Evolutionary conservation across 768 basidiomycete genomes (phyloP).

Genomic region (Ramaria rubella): DNA sequence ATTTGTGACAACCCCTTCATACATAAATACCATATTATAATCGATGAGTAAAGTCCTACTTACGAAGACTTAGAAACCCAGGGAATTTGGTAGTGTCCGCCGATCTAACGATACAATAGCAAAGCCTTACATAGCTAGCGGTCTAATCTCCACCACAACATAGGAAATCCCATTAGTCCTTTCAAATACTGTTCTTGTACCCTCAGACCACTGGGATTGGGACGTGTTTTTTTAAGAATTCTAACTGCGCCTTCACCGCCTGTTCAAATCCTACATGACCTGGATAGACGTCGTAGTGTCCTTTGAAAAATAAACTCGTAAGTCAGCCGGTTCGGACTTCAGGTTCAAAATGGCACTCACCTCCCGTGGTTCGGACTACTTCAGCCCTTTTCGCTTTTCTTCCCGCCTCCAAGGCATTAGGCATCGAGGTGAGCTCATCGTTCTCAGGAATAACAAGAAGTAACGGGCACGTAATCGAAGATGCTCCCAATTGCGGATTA

Average conservation of each 20-base stretch:
- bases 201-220: not conserved
- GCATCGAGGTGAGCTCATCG: conserved; percentile 17
- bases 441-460: conserved; percentile 17
- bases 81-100: too few species aligned
- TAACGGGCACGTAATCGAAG: conserved; percentile 17
- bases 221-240: conserved; percentile 20
- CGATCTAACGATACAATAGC: too few species aligned
- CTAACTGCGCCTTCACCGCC: conserved; percentile 19
- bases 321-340: not conserved
- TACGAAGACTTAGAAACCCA: too few species aligned
- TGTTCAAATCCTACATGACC: conserved; percentile 16
- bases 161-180: too few species aligned
- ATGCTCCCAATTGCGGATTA: not conserved
- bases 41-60: too few species aligned
- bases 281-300: conserved; percentile 25
- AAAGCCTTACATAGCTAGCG: too few species aligned
- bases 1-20: too few species aligned
- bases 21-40: too few species aligned
- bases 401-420: not conserved
- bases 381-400: not conserved
- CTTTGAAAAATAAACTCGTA: conserved; percentile 4
- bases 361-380: not conserved
- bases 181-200: not conserved
- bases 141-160: too few species aligned
- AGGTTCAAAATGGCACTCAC: not conserved